phyloP scores from a whole-genome alignment of 176 grass and related monocot genomes.

The Puccinellia tenuiflora region DNA sequence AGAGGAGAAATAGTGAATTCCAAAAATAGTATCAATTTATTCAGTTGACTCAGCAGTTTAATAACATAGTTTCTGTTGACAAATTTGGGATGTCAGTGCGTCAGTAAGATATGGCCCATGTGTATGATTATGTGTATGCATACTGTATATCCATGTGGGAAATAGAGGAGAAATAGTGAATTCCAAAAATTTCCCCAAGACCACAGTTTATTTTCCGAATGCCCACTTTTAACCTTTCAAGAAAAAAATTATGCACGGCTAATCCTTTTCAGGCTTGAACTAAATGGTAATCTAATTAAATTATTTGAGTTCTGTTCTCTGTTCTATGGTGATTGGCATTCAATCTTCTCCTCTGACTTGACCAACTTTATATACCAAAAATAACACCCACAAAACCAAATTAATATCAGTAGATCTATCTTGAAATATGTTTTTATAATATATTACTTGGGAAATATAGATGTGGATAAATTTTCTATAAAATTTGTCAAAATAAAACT shows the following conservation, averaged over 20 bases:
- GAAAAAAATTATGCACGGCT: neutral
- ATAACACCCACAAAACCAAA: neutral
- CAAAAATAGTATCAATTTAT: neutral
- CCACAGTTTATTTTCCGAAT: neutral
- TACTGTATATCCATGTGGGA: neutral
- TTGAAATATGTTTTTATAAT: neutral
- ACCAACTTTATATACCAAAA: neutral
- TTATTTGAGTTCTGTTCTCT: neutral
- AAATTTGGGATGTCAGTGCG: neutral
- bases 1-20: neutral
- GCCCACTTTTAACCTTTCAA: neutral
- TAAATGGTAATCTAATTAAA: neutral
- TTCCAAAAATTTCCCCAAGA: neutral
- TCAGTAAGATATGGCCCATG: neutral
- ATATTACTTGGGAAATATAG: neutral
- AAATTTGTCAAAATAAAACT: neutral
- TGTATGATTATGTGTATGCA: neutral
- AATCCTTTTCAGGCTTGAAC: neutral
- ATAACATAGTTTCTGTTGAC: neutral
- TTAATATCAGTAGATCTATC: neutral
- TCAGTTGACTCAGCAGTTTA: neutral
- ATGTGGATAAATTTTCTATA: neutral
- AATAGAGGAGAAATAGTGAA: neutral
- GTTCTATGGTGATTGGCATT: neutral
- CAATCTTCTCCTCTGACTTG: neutral